Evolutionary conservation across 1,139 yeast genomes (phyloP).

Genomic region (Debaryomyces nepalensis): DNA sequence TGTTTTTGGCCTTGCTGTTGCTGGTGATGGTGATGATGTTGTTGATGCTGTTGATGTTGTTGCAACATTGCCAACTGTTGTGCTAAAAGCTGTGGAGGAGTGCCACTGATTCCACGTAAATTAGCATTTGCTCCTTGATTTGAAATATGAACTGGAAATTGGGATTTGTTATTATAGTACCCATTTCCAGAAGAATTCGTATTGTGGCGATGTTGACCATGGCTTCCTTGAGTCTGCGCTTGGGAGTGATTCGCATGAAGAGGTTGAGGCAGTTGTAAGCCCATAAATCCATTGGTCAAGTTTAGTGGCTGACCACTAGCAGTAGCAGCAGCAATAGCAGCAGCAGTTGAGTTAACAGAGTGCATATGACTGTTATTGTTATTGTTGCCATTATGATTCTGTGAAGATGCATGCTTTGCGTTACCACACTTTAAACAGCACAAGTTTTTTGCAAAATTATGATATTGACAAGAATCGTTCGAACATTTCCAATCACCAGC

Average conservation of each 20-base stretch:
- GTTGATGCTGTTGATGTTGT: conserved; percentile 25
- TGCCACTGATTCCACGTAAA: conserved; percentile 23
- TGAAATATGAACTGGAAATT: conserved; percentile 15
- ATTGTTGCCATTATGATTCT: conserved; percentile 16
- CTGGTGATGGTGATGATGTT: conserved; percentile 11
- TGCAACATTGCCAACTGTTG: conserved; percentile 28
- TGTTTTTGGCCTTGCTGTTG: conserved; percentile 14
- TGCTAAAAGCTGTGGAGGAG: conserved; percentile 26
- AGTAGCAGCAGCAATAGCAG: conserved; percentile 59
- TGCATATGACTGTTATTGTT: conserved; percentile 24
- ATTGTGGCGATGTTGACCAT: conserved; percentile 10
- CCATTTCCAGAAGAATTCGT: conserved; percentile 8
- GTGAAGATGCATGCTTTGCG: conserved; percentile 59
- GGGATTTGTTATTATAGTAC: conserved; percentile 11
- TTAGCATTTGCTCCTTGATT: conserved; percentile 17
- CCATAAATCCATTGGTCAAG: conserved; percentile 33
- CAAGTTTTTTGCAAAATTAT: conserved; percentile 90
- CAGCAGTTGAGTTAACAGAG: conserved; percentile 51
- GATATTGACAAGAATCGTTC: conserved; percentile 78
- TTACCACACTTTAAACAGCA: conserved; percentile 89
- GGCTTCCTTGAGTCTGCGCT: conserved; percentile 12
- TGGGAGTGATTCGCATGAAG: conserved; percentile 22
- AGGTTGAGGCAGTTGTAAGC: conserved; percentile 38
- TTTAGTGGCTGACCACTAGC: conserved; percentile 55
- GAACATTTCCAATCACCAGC: conserved; percentile 98